Conservation (phyloP, 116 monocot species). For the Dioscorea cayenensis region DNA sequence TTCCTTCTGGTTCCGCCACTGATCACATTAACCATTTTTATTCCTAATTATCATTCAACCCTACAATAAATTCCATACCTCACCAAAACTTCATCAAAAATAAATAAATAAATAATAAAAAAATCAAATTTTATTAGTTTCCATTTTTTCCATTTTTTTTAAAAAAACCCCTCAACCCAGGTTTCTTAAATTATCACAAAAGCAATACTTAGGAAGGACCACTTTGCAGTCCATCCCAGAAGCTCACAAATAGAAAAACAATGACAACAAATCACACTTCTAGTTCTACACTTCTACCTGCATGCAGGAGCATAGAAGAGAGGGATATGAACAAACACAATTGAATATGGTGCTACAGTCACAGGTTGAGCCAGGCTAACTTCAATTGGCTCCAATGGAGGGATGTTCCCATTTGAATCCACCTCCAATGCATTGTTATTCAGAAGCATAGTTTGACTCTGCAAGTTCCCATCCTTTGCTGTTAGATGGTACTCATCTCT, state of each 20-base stretch:
- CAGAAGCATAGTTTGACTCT: slow-evolving; percentile 65
- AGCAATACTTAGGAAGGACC: slow-evolving; percentile 1
- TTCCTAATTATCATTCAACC: too few relatives aligned
- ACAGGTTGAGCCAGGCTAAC: slow-evolving; percentile 35
- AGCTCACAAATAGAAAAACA: too few relatives aligned
- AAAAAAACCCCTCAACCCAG: too few relatives aligned
- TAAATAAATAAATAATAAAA: too few relatives aligned
- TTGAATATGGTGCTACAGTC: slow-evolving; percentile 42
- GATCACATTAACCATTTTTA: too few relatives aligned
- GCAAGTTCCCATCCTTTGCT: slow-evolving; percentile 47
- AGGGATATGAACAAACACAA: slow-evolving; percentile 67
- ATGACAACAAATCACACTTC: slow-evolving; percentile 1
- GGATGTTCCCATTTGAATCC: slow-evolving; percentile 40
- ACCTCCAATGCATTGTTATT: slow-evolving; percentile 47
- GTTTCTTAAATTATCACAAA: too few relatives aligned
- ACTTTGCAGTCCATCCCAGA: slow-evolving; percentile 18
- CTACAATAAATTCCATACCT: too few relatives aligned
- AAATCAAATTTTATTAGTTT: too few relatives aligned
- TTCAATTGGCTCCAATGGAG: slow-evolving; percentile 31
- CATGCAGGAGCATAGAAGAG: slow-evolving; percentile 46
- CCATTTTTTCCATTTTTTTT: too few relatives aligned
- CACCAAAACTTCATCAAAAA: too few relatives aligned
- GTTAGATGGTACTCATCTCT: slow-evolving; percentile 81
- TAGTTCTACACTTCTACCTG: slow-evolving; percentile 8
- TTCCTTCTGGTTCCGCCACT: too few relatives aligned